A percentile compares a stretch with the other conserved stretches of the same genome.
Conservation (phyloP, 257 asterid species). For the Plantago ovata region DNA sequence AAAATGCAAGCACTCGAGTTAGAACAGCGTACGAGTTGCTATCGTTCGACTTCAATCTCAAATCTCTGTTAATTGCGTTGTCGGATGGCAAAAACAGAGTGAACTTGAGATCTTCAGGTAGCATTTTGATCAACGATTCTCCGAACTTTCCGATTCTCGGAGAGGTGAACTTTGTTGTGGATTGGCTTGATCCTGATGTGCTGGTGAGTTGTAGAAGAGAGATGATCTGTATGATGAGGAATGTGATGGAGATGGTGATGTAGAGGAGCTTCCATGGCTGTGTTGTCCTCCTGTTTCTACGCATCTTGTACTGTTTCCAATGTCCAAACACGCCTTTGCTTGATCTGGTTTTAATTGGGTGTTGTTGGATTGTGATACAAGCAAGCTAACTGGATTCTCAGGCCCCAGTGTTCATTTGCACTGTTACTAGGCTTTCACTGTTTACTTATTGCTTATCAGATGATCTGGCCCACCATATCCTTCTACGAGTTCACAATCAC, state of each 20-base stretch:
- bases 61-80: constrained; percentile 50
- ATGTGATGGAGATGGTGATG: constrained; percentile 33
- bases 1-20: constrained; percentile 63
- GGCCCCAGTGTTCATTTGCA: too few relatives aligned
- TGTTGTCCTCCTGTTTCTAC: constrained; percentile 24
- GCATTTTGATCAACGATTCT: constrained; percentile 46
- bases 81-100: constrained; percentile 74
- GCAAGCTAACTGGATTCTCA: too few relatives aligned
- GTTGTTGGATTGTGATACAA: too few relatives aligned
- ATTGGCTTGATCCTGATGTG: constrained; percentile 1
- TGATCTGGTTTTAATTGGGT: too few relatives aligned
- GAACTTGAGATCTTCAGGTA: constrained; percentile 71
- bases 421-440: too few relatives aligned
- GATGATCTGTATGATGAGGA: constrained; percentile 36
- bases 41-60: constrained; percentile 43
- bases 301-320: not conserved
- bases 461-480: too few relatives aligned
- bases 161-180: constrained; percentile 2
- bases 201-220: constrained; percentile 41
- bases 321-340: not conserved
- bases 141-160: constrained; percentile 52
- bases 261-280: constrained; percentile 29
- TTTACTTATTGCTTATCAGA: too few relatives aligned
- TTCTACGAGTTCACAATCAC: too few relatives aligned
- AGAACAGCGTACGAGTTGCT: constrained; percentile 55